These are phyloP conservation scores for Scedosporium minutisporum DNA, from an alignment of 2,329 filamentous ascomycete species.

Conservation along the genomic window DNA sequence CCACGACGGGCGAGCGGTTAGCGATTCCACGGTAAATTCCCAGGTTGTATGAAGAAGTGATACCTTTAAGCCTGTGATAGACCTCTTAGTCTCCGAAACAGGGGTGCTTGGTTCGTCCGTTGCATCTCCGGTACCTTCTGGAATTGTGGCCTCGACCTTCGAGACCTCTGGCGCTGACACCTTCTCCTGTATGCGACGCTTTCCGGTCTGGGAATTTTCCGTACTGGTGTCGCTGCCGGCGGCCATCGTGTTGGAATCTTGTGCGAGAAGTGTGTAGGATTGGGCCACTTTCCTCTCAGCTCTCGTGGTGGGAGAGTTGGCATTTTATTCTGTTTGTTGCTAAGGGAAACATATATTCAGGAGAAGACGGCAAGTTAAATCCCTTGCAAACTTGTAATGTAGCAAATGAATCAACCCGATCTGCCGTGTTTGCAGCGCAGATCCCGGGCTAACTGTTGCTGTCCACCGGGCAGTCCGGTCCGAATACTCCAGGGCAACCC, in stretches of 20 bases:
- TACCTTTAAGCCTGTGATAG: neutral
- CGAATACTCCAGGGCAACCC: neutral
- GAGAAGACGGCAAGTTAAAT: too few relatives aligned
- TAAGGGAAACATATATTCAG: neutral
- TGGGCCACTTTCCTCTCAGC: neutral
- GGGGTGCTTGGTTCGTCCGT: neutral
- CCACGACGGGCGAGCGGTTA: neutral
- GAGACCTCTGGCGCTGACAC: neutral
- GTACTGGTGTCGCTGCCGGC: neutral
- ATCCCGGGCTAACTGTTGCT: neutral
- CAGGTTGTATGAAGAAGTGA: neutral
- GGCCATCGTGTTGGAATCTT: neutral
- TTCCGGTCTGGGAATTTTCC: neutral
- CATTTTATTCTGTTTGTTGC: neutral
- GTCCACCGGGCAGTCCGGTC: neutral
- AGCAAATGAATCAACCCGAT: neutral
- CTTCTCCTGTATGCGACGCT: neutral
- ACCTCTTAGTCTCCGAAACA: neutral
- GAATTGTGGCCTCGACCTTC: neutral
- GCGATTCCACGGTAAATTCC: neutral
- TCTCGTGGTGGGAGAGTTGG: neutral
- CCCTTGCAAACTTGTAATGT: neutral
- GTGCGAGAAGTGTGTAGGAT: too few relatives aligned
- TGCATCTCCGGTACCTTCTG: neutral
- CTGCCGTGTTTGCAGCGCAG: neutral